phyloP scores from a whole-genome alignment of 805 yeast species.

The Danielia reshetovae region DNA sequence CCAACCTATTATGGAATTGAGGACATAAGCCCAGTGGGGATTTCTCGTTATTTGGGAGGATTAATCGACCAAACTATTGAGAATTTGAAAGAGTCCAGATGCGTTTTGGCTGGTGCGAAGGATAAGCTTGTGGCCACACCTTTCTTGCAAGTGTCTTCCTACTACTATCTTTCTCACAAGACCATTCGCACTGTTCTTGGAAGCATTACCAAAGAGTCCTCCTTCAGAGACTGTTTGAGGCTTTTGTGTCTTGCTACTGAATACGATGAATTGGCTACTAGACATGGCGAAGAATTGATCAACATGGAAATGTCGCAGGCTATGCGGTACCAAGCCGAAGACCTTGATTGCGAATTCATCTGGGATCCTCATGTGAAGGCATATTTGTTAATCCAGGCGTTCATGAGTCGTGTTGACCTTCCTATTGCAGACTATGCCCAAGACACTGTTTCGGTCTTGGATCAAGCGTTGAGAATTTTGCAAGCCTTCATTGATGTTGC shows the following conservation, averaged over 20 bases:
- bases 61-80: slow-evolving; percentile 67
- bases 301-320: slow-evolving; percentile 50
- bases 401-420: slow-evolving; percentile 63
- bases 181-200: slow-evolving; percentile 57
- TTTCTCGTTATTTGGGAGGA: slow-evolving; percentile 52
- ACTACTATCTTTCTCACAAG: slow-evolving; percentile 87
- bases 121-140: slow-evolving; percentile 66
- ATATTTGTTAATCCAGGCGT: slow-evolving; percentile 68
- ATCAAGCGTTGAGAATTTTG: slow-evolving; percentile 87
- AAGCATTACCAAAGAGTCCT: slow-evolving; percentile 5
- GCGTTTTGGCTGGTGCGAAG: slow-evolving; percentile 51
- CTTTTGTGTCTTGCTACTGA: slow-evolving; percentile 65
- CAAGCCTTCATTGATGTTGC: slow-evolving; percentile 92
- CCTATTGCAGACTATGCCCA: slow-evolving; percentile 95
- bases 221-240: slow-evolving; percentile 61
- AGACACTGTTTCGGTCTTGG: slow-evolving; percentile 89
- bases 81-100: slow-evolving; percentile 66
- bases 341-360: slow-evolving; percentile 55
- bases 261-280: slow-evolving; percentile 82
- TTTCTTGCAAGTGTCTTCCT: slow-evolving; percentile 79
- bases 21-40: slow-evolving; percentile 53
- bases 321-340: slow-evolving; percentile 58
- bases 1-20: slow-evolving; percentile 75
- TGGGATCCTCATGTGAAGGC: slow-evolving; percentile 90
- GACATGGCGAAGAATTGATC: slow-evolving; percentile 87